These are phyloP conservation scores for Calophaca sinica DNA, from an alignment of 306 rosid genomes.

Conservation along the genomic window DNA sequence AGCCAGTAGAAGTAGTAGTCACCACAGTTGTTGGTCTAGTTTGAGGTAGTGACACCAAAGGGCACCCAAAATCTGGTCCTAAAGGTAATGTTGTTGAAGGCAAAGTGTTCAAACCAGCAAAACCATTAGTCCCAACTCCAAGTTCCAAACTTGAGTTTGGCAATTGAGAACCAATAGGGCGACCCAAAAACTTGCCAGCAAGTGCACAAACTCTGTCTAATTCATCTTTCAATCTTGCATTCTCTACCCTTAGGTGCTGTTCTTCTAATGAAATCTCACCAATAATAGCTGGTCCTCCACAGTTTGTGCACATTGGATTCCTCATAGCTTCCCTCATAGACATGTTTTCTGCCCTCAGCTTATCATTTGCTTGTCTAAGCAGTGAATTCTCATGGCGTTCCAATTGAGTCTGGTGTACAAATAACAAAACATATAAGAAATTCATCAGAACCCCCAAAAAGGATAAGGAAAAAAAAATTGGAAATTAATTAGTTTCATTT, in stretches of 20 bases:
- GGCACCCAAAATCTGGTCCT: conserved; percentile 64
- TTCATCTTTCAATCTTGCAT: conserved; percentile 85
- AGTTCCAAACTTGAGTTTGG: conserved; percentile 82
- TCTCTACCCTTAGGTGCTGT: conserved; percentile 85
- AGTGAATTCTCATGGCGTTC: conserved; percentile 90
- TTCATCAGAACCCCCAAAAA: not conserved
- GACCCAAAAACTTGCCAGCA: conserved; percentile 83
- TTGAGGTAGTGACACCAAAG: conserved; percentile 48
- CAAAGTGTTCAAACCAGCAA: conserved; percentile 57
- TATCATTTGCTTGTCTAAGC: conserved; percentile 89
- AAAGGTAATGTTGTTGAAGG: conserved; percentile 66
- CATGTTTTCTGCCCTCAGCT: conserved; percentile 92
- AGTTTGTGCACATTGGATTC: conserved; percentile 85
- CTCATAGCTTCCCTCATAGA: conserved; percentile 89
- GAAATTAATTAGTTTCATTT: too few relatives aligned
- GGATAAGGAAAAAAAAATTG: too few relatives aligned
- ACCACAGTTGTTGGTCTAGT: not conserved
- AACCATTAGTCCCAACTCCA: conserved; percentile 87
- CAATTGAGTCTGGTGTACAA: conserved; percentile 73
- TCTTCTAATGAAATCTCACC: conserved; percentile 90
- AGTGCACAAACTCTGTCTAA: conserved; percentile 83
- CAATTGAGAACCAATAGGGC: conserved; percentile 67
- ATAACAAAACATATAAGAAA: not conserved
- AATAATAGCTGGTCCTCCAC: conserved; percentile 85
- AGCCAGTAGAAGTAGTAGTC: conserved; percentile 40